Base-by-base conservation (phyloP, 768 basidiomycete genomes). In the Mycena latifolia region DNA sequence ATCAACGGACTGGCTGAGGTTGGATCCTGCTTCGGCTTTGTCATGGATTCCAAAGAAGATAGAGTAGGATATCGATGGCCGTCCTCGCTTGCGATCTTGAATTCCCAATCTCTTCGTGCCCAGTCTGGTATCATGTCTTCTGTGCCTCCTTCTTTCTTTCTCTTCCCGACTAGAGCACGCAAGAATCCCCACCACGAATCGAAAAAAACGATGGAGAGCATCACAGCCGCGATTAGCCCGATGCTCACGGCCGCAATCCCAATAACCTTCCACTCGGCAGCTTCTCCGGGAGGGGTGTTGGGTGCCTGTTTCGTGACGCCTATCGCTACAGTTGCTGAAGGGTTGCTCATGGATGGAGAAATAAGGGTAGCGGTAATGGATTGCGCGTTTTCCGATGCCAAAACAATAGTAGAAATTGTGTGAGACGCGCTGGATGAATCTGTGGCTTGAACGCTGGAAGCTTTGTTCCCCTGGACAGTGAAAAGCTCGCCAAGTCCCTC, bases 161-260 rank as follows among this genome's bases (percentile, higher is more conserved):
- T 76, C 65, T 85, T 81, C 61, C 82, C 81, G 24, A 86, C 47
- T 52, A 86, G 71, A 50, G 87, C 88, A 37, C 81, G 77, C 56
- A 90, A 57, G 75, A 91, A 88, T 27, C 85, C 81, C 84, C 85
- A 88, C 84, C 90, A 89, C 37, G 87, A 84, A 77, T 93, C 91
- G 77, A 91, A 92, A 77, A 89, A 92, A 29, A 89, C 84, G 59
- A 88, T 78, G 10, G 83, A 78, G 53, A 92, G 80, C 68, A 90
- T 83, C 54, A 85, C 77, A 3, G 79, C 81, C 28, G 82, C 88
- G 55, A 92, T 78, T 39, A 86, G 80, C 52, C 83, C 88, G 70
- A 93, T 81, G n/a, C 84, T 81, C 65, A 91, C 85, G 60, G 91
- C 83, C 15, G 85, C 83, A 62, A 92, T 85, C 22, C 92, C 91